A percentile compares a stretch with the other conserved stretches of the same genome.
Evolutionary conservation across 2,329 filamentous ascomycete genomes (phyloP).

Genomic region (Penicillium vulpinum): DNA sequence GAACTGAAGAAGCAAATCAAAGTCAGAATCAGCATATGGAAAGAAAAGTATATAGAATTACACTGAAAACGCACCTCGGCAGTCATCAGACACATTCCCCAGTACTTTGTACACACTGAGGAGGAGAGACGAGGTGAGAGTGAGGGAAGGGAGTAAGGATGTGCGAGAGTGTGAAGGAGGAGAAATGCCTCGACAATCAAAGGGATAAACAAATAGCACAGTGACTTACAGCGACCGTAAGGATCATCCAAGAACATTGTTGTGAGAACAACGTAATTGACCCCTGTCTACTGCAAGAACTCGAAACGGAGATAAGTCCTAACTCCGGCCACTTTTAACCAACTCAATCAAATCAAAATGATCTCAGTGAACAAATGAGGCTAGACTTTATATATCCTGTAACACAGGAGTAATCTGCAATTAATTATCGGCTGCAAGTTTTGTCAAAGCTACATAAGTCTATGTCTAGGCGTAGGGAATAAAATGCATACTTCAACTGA

Average conservation of each 20-base stretch:
- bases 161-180: too few species aligned
- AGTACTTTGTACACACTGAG: neutral
- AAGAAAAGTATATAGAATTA: neutral
- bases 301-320: neutral
- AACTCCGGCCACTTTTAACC: neutral
- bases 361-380: too few species aligned
- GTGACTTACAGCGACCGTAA: neutral
- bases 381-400: too few species aligned
- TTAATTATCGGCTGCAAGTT: too few species aligned
- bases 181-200: neutral
- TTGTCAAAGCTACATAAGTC: too few species aligned
- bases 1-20: neutral
- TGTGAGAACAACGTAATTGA: neutral
- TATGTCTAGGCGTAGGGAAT: too few species aligned
- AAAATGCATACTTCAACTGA: too few species aligned
- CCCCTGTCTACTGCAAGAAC: too few species aligned
- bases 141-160: neutral
- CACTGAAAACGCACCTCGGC: neutral
- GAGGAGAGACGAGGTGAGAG: neutral
- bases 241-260: neutral
- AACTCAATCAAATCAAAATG: too few species aligned
- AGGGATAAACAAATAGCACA: neutral
- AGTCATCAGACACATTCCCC: neutral
- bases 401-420: too few species aligned
- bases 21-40: neutral